A percentile compares a stretch with the other conserved stretches of the same genome.
These are phyloP conservation scores for Coniochaeta hoffmannii DNA, from an alignment of 2,329 filamentous ascomycete genomes.

Conservation along the genomic window DNA sequence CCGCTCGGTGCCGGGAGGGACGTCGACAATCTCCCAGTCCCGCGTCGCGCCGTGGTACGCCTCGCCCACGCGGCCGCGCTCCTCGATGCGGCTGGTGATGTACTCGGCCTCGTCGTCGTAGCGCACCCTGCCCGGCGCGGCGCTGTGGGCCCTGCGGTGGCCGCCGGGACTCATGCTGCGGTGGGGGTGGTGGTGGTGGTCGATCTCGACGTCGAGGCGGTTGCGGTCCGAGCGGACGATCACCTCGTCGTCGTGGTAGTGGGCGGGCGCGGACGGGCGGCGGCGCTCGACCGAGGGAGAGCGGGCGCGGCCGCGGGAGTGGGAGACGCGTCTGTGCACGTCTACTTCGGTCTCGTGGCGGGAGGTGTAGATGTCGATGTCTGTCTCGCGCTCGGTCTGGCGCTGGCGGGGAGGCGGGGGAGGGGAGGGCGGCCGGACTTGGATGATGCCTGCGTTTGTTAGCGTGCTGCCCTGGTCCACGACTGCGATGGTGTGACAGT, in stretches of 20 bases:
- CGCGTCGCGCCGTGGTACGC: conserved; percentile 66
- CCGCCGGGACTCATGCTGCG: conserved; percentile 17
- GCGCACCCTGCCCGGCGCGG: conserved; percentile 34
- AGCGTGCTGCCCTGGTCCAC: not conserved
- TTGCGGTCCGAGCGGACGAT: conserved; percentile 52
- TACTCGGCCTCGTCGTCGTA: conserved; percentile 63
- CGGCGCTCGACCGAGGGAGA: conserved; percentile 29
- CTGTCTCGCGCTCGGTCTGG: conserved; percentile 40
- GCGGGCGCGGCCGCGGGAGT: conserved; percentile 32
- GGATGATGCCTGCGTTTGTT: conserved; percentile 33
- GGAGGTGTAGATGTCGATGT: conserved; percentile 54
- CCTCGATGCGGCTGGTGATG: conserved; percentile 46
- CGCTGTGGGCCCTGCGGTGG: conserved; percentile 45
- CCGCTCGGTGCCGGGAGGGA: conserved; percentile 74
- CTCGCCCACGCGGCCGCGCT: conserved; percentile 62
- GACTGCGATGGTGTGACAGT: not conserved
- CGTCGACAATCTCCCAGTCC: conserved; percentile 76
- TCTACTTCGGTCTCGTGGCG: conserved; percentile 51
- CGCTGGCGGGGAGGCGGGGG: conserved; percentile 38
- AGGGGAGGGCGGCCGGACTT: conserved; percentile 40
- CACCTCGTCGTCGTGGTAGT: conserved; percentile 55
- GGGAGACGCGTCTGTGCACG: conserved; percentile 34
- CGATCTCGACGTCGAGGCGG: conserved; percentile 36
- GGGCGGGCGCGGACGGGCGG: conserved; percentile 24
- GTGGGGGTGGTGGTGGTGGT: conserved; percentile 18